These are phyloP conservation scores for Lasiodiplodia sp. DNA, from an alignment of 2,329 filamentous ascomycete species.

Conservation along the genomic window DNA sequence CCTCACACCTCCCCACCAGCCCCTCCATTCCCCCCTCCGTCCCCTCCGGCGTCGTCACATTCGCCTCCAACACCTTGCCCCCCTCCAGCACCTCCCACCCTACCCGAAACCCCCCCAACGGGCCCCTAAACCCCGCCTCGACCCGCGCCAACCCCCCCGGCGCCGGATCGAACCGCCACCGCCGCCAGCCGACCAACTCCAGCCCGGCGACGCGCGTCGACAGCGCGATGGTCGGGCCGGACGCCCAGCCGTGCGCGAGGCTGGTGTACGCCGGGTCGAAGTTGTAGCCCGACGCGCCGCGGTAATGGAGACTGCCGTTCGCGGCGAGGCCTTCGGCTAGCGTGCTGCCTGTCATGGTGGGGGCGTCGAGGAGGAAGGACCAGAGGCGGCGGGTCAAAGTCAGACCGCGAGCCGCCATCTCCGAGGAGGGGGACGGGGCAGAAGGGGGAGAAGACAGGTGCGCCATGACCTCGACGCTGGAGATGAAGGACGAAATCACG, in stretches of 20 bases:
- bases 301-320: slow-evolving; percentile 60
- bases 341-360: slow-evolving; percentile 64
- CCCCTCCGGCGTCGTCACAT: background rate
- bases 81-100: background rate
- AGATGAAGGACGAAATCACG: slow-evolving; percentile 66
- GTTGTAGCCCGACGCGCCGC: slow-evolving; percentile 44
- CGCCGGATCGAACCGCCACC: slow-evolving; percentile 54
- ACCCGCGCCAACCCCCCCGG: background rate
- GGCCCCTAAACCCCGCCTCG: background rate
- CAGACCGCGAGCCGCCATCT: slow-evolving; percentile 59
- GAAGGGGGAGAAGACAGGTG: slow-evolving; percentile 45
- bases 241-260: slow-evolving; percentile 54
- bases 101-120: background rate
- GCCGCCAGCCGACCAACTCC: slow-evolving; percentile 49
- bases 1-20: background rate
- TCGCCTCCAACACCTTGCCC: background rate
- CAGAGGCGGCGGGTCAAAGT: slow-evolving; percentile 63
- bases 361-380: slow-evolving; percentile 68
- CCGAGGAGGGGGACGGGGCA: too few relatives aligned
- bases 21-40: background rate
- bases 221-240: slow-evolving; percentile 41
- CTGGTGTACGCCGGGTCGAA: slow-evolving; percentile 50
- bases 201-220: slow-evolving; percentile 55
- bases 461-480: slow-evolving; percentile 65
- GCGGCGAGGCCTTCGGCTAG: slow-evolving; percentile 66